These are phyloP conservation scores for Populus ilicifolia DNA, from an alignment of 345 rosid species.

Conservation along the genomic window DNA sequence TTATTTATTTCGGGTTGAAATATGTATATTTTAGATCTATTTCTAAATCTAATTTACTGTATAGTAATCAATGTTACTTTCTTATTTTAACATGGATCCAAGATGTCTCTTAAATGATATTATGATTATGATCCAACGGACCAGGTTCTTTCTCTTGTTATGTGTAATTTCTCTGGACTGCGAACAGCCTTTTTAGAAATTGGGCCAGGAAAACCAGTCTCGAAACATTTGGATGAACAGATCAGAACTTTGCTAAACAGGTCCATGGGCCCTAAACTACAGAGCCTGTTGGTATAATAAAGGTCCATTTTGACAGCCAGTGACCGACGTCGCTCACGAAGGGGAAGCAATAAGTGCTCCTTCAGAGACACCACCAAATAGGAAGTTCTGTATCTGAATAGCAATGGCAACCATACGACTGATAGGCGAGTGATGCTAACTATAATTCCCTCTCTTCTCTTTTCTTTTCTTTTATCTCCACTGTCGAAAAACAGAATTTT, in stretches of 20 bases:
- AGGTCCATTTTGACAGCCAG: neutral
- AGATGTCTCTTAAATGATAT: no score
- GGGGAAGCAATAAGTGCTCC: neutral
- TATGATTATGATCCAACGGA: no score
- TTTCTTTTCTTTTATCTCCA: neutral
- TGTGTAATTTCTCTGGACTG: no score
- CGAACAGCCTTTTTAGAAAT: no score
- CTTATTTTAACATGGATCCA: no score
- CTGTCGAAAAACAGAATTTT: neutral
- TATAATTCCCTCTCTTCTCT: neutral
- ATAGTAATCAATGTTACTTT: no score
- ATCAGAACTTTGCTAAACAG: neutral
- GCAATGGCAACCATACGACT: constrained; percentile 62
- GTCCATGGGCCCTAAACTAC: neutral
- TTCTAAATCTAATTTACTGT: no score
- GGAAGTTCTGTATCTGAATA: neutral
- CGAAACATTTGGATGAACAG: neutral
- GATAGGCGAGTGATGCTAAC: constrained; percentile 67
- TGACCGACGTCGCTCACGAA: neutral
- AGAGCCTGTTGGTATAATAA: neutral
- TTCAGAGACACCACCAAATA: neutral
- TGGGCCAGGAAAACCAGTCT: neutral
- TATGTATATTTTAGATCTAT: no score
- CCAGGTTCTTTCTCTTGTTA: no score
- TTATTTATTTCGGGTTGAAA: no score